A percentile compares a stretch with the other conserved stretches of the same genome.
Conservation (phyloP, 1,139 yeast genomes). For the Martiniozyma asiatica region DNA sequence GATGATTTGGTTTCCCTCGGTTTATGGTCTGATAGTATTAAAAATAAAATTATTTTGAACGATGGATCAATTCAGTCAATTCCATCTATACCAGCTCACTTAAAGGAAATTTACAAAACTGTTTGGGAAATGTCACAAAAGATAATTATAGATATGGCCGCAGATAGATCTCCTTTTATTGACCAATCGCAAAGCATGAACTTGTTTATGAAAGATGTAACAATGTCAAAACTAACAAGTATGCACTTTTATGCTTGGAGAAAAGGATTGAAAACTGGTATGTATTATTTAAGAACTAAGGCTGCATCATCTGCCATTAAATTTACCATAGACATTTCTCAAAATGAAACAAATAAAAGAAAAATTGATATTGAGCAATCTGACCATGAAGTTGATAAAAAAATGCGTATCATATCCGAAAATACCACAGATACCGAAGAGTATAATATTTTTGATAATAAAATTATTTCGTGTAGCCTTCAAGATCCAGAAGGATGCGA, state of each 20-base stretch:
- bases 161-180: conserved; percentile 47
- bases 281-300: conserved; percentile 52
- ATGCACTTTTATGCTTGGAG: conserved; percentile 56
- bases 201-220: conserved; percentile 42
- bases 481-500: conserved; percentile 30
- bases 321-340: conserved; percentile 34
- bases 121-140: conserved; percentile 54
- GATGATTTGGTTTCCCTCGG: conserved; percentile 45
- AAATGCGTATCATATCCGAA: conserved; percentile 1
- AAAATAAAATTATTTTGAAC: conserved; percentile 37
- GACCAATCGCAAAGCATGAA: conserved; percentile 54
- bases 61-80: conserved; percentile 46
- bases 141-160: conserved; percentile 46
- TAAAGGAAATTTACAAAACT: conserved; percentile 42
- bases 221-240: conserved; percentile 46
- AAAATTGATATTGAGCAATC: background rate
- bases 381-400: no score
- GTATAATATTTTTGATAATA: conserved; percentile 13
- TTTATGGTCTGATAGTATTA: conserved; percentile 42
- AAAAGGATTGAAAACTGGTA: conserved; percentile 52
- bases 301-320: conserved; percentile 55
- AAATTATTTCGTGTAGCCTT: conserved; percentile 29
- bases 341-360: background rate
- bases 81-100: conserved; percentile 37
- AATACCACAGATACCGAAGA: conserved; percentile 1